phyloP scores from a whole-genome alignment of 2,329 filamentous ascomycete genomes.

The Penicillium glabrum region DNA sequence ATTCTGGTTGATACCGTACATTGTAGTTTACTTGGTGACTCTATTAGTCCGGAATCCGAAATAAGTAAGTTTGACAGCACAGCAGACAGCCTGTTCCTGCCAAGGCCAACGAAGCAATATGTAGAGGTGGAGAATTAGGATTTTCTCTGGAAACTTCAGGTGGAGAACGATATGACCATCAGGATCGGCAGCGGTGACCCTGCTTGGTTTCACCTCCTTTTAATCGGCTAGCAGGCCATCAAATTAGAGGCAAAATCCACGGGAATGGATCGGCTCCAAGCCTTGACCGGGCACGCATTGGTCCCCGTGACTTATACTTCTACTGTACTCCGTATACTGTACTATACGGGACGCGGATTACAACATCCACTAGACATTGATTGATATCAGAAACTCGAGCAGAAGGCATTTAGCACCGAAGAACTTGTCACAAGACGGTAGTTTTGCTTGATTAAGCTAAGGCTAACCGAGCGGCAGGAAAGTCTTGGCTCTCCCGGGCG shows the following conservation, averaged over 20 bases:
- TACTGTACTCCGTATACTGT: background rate
- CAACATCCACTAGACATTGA: background rate
- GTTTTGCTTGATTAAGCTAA: background rate
- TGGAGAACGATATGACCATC: conserved; percentile 1
- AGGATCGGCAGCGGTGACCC: conserved; percentile 28
- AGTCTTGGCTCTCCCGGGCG: background rate
- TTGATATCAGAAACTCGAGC: too few relatives aligned
- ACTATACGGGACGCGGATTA: background rate
- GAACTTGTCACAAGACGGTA: too few relatives aligned
- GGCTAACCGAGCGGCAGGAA: conserved; percentile 5
- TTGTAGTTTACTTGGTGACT: background rate
- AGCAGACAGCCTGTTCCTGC: background rate
- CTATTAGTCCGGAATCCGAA: too few relatives aligned
- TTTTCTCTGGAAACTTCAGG: background rate
- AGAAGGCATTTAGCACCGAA: too few relatives aligned
- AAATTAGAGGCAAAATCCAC: conserved; percentile 16
- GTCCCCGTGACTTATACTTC: background rate
- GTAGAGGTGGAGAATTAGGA: background rate
- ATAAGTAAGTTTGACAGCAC: background rate
- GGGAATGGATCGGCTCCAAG: conserved; percentile 31
- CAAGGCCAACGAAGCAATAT: background rate
- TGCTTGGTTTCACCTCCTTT: conserved; percentile 25
- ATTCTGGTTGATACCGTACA: background rate
- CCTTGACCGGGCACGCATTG: conserved; percentile 16
- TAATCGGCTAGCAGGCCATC: conserved; percentile 19